Evolutionary conservation across 225 moss, liverwort and hornwort species (phyloP), one percentile per base, ranked within the genome.

Genomic region (Ulota crispa): DNA sequence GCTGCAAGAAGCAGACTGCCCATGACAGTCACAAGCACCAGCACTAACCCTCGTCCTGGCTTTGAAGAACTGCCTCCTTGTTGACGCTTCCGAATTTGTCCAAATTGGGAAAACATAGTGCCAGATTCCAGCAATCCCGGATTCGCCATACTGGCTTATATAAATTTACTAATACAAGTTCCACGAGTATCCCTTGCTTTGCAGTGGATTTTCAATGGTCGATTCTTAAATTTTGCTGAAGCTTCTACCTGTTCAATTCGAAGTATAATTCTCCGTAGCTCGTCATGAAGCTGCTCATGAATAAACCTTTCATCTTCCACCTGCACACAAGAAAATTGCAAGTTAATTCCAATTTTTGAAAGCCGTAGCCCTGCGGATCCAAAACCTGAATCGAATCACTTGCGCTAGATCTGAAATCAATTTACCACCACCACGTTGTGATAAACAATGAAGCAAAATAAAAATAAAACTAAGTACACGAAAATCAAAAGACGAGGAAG

Each of bases 1-100:
- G 63, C 27, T 43, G 87, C 77, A 62, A 89, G 87, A 70, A 87
- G 61, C 64, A 85, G 19, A 69, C 43, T 57, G 81, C 87, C 83
- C 24, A 68, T 16, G 28, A 72, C 43, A 42, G 81, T 87, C 66
- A 87, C 75, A 9, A 85, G 61, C 21, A 73, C 14, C 3, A 89
- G 68, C 45, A 81, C 34, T 12, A 66, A 65, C 56, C 81, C 64
- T 85, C 87, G 87, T 55, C 83, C 75, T 36, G 78, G 8, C 50
- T 78, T 87, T 23, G 81, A 54, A 62, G 36, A 50, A 65, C 34
- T 27, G 26, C 15, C 56, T 61, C 77, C 83, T 36, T 80, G 78
- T 36, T 75, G 78, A 15, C 87, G 87, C 81, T 79, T 87, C 61
- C 81, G 84, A 75, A 69, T 53, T 37, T 78, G 68, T 27, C 89